phyloP scores from a whole-genome alignment of 78 protist species.

The slime mould (Dictyostelium discoideum) region dicty_2.7 NC_007090.3:916501-917000 shows the following conservation, averaged over 20 bases:
- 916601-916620: neutral
- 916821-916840: neutral
- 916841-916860: neutral
- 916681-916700: neutral
- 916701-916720: neutral
- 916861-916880: neutral
- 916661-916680: neutral
- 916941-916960: neutral
- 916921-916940: neutral
- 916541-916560: neutral
- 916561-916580: neutral
- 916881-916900: neutral
- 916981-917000: neutral
- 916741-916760: neutral
- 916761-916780: neutral
- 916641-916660: neutral
- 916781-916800: neutral
- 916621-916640: neutral
- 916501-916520: neutral
- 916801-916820: neutral
- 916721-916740: neutral
- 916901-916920: neutral
- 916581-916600: neutral
- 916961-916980: neutral
- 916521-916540: conserved; percentile 1